Evolutionary conservation across 129 eudicot genomes (phyloP), one percentile per base, ranked within the genome.

Genomic region (Centrapalus pauciflorus): DNA sequence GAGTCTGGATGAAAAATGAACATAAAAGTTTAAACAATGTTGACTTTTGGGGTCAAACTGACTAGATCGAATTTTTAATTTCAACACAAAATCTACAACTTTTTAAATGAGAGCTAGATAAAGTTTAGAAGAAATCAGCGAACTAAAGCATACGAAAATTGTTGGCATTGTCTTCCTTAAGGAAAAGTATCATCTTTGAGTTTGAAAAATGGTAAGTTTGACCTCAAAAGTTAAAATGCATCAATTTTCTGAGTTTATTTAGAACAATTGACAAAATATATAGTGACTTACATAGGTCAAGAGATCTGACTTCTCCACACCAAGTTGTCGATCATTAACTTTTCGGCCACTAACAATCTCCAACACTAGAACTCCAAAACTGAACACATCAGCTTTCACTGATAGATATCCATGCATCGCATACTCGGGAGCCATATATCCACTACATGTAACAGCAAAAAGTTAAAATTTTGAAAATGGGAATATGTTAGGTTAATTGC

Each of bases 351-450:
- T 84, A 64, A 90, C 93, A 56, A 90, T 80, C 81, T 90, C 97
- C 75, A 90, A 59, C 12, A 84, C 69, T 78, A 90, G 63, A 66
- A 90, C 51, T 17, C 97, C 97, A 45, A 82, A 87, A 63, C 96
- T 87, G 66, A 91, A 91, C 1, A 87, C 97, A 64, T 87, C 96
- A 9, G 97, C 67, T 79, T 91, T 91, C 67, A 91, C 97, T 0
- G 97, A 85, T 37, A 91, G 64, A 45, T 80, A 84, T 62, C 97
- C 97, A 33, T 68, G 90, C 78, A 87, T 73, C 58, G 97, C 97
- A 74, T 90, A 90, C 70, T 90, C 95, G 1, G 95, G 97, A 26
- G 97, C 97, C 88, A 90, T 90, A 68, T 90, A 90, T 6, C 97
- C 97, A 62, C 97, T 91, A 71, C 70, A 76, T 12, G 1, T 20